Evolutionary conservation across 2,329 filamentous ascomycete genomes (phyloP), one percentile per base, ranked within the genome.

Genomic region (Geosmithia morbida): DNA sequence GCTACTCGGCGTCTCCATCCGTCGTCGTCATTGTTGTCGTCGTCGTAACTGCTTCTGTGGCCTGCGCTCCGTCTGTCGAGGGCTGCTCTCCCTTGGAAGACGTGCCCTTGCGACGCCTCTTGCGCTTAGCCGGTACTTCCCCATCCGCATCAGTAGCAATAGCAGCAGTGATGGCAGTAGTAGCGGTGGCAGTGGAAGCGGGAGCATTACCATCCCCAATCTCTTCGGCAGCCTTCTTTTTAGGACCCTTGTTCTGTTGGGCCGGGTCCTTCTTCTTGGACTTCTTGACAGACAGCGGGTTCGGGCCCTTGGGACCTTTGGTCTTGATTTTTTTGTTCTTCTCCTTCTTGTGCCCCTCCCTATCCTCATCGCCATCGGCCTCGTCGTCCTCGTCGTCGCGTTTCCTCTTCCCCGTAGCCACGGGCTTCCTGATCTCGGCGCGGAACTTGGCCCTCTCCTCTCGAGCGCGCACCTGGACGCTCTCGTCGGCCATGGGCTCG

Each of bases 381-480:
- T 59, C 59, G 16, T 60, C 62, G 2, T 64, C 63, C 3, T 63
- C 62, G 4, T 65, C 62, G 2, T 63, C 65, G 49, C 74, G 65
- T 63, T 71, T 81, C 59, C 66, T 71, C 67, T 70, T 79, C 46
- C 59, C 62, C 14, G 33, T 37, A 16, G 29, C 10, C 49, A 61
- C 44, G 48, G 57, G 53, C 33, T 67, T 69, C 61, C 77, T 82
- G 53, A 88, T 65, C 44, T 84, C 85, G 17, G 75, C 72, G 52
- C 80, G 75, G 57, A 89, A 85, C 65, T 94, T 94, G 48, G 71
- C 72, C 55, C 72, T 77, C 69, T 92, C 87, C 51, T 85, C 83
- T 50, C 70, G 70, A 46, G 81, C 75, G 51, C 82, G 75, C 44
- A 78, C 71, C 49, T 76, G 71, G 40, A 74, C 74, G 16, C 81